Conservation (phyloP, 1,139 yeast species). For the Taphrina sp. region DNA sequence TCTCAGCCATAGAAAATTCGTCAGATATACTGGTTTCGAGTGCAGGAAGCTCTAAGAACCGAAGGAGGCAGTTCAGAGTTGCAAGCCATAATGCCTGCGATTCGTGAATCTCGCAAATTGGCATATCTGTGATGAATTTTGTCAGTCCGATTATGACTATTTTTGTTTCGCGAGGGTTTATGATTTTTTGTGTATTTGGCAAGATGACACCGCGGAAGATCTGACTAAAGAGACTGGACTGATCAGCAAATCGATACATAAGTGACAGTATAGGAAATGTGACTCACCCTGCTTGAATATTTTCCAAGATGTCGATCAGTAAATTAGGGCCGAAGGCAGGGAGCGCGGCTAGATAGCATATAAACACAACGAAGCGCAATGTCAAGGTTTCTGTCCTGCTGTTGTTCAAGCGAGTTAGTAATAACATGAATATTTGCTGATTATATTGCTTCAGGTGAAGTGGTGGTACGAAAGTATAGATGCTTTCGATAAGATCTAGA, state of each 20-base stretch:
- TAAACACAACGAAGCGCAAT: constrained; percentile 57
- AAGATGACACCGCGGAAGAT: constrained; percentile 63
- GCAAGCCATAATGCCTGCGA: constrained; percentile 40
- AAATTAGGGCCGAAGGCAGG: constrained; percentile 53
- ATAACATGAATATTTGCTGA: constrained; percentile 69
- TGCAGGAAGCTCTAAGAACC: constrained; percentile 35
- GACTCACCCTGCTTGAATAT: constrained; percentile 51
- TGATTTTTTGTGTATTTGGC: constrained; percentile 64
- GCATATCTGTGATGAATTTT: constrained; percentile 50
- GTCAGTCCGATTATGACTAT: constrained; percentile 72
- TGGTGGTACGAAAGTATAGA: constrained; percentile 60
- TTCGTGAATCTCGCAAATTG: too few species aligned
- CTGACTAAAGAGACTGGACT: constrained; percentile 57
- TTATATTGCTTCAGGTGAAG: constrained; percentile 54
- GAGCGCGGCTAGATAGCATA: constrained; percentile 61
- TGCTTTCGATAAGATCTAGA: constrained; percentile 73
- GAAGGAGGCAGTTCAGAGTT: constrained; percentile 50
- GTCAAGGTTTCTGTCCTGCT: constrained; percentile 81
- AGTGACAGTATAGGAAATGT: constrained; percentile 41
- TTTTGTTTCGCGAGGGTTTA: constrained; percentile 71
- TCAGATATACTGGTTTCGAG: constrained; percentile 30
- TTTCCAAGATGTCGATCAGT: constrained; percentile 57
- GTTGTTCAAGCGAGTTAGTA: constrained; percentile 75
- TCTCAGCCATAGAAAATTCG: background rate
- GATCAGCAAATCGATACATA: constrained; percentile 45